Evolutionary conservation across 2,329 filamentous ascomycete species (phyloP).

Genomic region (Gnomoniopsis smithogilvyi): DNA sequence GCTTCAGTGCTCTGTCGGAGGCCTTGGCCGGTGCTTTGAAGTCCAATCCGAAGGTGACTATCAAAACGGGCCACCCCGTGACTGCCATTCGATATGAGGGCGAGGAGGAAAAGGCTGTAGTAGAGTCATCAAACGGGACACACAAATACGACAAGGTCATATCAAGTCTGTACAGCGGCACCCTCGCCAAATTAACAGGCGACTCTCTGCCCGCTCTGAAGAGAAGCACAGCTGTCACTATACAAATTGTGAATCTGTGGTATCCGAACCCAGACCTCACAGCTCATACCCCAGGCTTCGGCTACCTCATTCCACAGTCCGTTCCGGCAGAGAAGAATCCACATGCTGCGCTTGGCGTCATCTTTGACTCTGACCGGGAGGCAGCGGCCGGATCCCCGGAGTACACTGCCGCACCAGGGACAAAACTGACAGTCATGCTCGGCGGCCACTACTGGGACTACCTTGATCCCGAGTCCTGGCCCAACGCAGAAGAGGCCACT

Average conservation of each 20-base stretch:
- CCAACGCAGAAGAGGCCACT: constrained; percentile 63
- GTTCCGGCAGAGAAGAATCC: constrained; percentile 27
- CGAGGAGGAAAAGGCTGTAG: constrained; percentile 36
- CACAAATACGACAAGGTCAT: constrained; percentile 55
- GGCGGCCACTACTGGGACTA: constrained; percentile 89
- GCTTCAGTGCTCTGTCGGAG: constrained; percentile 60
- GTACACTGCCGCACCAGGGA: constrained; percentile 45
- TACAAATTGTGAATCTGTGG: constrained; percentile 92
- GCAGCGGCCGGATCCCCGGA: constrained; percentile 21
- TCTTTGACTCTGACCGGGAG: constrained; percentile 76
- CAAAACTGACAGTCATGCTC: constrained; percentile 90
- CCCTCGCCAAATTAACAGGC: constrained; percentile 36
- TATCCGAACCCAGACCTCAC: constrained; percentile 65
- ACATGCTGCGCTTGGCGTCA: constrained; percentile 66
- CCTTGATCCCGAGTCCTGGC: constrained; percentile 41
- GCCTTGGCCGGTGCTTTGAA: constrained; percentile 50
- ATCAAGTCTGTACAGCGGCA: constrained; percentile 56
- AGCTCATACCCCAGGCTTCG: constrained; percentile 67
- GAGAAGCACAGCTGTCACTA: constrained; percentile 62
- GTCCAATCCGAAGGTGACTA: constrained; percentile 54
- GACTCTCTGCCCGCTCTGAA: constrained; percentile 44
- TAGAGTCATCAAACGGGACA: constrained; percentile 28
- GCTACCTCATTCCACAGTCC: constrained; percentile 83
- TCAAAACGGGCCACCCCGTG: constrained; percentile 50
- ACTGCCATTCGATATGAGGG: constrained; percentile 39